Base-by-base conservation (phyloP, 768 basidiomycete genomes). In the Leucogyrophana mollusca region DNA sequence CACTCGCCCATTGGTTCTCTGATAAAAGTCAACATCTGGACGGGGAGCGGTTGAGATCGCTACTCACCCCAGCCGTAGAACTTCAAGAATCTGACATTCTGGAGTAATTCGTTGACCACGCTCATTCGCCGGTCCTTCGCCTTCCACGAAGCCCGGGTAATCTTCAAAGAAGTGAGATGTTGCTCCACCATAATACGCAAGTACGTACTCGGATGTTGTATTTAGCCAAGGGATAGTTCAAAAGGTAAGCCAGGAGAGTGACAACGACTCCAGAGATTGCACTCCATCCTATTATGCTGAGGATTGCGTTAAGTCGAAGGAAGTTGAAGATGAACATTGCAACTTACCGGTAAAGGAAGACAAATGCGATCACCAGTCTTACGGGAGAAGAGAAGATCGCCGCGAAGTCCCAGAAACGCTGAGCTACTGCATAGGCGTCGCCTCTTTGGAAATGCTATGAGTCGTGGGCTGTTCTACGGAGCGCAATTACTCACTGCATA, bases 221-320 rank as follows among this genome's bases (percentile, higher is more conserved):
- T 54, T 77, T 81, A 3, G 80, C 82, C 40, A 90, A 61, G 9
- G 85, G 83, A 46, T 82, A 83, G 60, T 86, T 88, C 49, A 89
- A 55, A 7, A 76, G 64, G 45, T 80, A 82, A 2, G 80, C 80
- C 9, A 85, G 50, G 7, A 83, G 55, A 23, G 90, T 74, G 10
- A 89, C 80, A 7, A 71, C 71, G 9, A 87, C 82, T 6, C 87
- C 87, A 20, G 83, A 78, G 25, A 90, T 73, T 1, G 86, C 81
- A 45, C 83, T 84, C 84, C 87, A 89, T 4, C 90, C 90, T 21
- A 91, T 72, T 30, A 90, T 68, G 27, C 86, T 90, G 45, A 56
- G 46, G 30, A 30, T 43, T 18, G 2, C 17, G 10, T 48, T 34
- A 46, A 21, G 11, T 24, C 13, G 16, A 45, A 41, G 23, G 21